Evolutionary conservation across 139 green algal species (phyloP), one percentile per base, ranked within the genome.

Genomic region (Auxenochlorella pyrenoidosa): DNA sequence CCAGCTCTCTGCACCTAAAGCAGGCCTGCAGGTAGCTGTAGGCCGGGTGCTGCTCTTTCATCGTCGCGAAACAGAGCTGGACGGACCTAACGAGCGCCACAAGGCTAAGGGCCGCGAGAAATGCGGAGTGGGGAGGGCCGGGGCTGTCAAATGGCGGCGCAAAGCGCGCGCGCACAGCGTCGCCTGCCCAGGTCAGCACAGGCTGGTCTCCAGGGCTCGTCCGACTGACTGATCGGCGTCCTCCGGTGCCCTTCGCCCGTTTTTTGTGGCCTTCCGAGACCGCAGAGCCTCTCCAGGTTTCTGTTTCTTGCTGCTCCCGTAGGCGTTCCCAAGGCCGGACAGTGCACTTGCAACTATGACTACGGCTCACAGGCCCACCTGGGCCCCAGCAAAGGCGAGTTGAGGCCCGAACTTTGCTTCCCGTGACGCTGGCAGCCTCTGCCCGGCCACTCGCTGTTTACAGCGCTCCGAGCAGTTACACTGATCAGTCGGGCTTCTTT

Each of bases 301-400:
- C 36, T 19, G 60, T 24, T 10, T 24, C 3, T 70, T 34, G 26
- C 15, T 32, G 2, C 6, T 77, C 2, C 36, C 13, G 13, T 32
- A 51, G 36, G 12, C 66, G 32, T 18, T 34, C 40, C 15, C 66
- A 38, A 40, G 66, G 18, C 32, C 66, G 5, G 66, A 15, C 38
- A 78, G 19, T 16, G 16, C 4, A 51, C 72, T 16, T 26, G 59
- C 16, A 41, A 34, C 73, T 21, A 92, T 97, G 94, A 97, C 95
- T 12, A 97, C 96, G 43, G 95, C 95, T 16, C 96, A 98, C 83
- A 87, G 96, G 3, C 96, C 96, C 8, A 98, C 96, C 77, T 98
- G 95, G 95, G 94, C 94, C 1, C 94, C 96, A 3, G 96, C 96
- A 32, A 94, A 95, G 91, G 92, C 87, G 58, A 76, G 90, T 26